Evolutionary conservation across 2,329 filamentous ascomycete genomes (phyloP), one percentile per base, ranked within the genome.

Genomic region (Fusarium armeniacum): DNA sequence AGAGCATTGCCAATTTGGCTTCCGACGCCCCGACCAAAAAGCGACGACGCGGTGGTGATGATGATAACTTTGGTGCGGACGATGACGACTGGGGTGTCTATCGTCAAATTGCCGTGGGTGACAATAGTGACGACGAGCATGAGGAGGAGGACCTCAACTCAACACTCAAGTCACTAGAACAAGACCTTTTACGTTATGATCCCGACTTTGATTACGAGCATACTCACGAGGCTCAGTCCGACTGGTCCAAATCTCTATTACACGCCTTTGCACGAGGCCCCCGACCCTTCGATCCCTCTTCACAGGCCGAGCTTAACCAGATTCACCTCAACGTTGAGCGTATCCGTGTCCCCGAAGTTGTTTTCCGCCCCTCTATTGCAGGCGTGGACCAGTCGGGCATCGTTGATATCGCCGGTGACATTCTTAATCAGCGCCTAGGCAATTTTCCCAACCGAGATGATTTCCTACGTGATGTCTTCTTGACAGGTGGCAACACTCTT

Each of bases 21-120:
- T 94, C 95, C 0, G 96, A 99, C 79, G 90, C 89, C 8, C 94
- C 95, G 1, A 84, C 86, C 69, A 94, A 94, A 78, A 97, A 97
- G 80, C 89, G 95, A 59, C 86, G 93, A 16, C 90, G 94, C 20
- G 94, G 93, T 10, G 93, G 91, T 6, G 95, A 98, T 77, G 96
- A 99, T 75, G 96, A 99, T 77, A 94, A 93, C 64, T 99, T 99
- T 77, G 96, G 96, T 59, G 94, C 94, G 51, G 95, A 99, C 78
- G 96, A 99, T 76, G 94, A 97, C 60, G 96, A 99, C 79, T 99
- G 96, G 96, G 93, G 93, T 61, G 93, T 99, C 16, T 99, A 99
- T 80, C 91, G 96, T 55, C 93, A 93, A 41, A 97, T 98, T 60
- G 93, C 93, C 3, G 93, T 92, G 1, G 94, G 93, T 52, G 91